Evolutionary conservation across 1,139 yeast species (phyloP).

Genomic region (Diutina neorugosa): DNA sequence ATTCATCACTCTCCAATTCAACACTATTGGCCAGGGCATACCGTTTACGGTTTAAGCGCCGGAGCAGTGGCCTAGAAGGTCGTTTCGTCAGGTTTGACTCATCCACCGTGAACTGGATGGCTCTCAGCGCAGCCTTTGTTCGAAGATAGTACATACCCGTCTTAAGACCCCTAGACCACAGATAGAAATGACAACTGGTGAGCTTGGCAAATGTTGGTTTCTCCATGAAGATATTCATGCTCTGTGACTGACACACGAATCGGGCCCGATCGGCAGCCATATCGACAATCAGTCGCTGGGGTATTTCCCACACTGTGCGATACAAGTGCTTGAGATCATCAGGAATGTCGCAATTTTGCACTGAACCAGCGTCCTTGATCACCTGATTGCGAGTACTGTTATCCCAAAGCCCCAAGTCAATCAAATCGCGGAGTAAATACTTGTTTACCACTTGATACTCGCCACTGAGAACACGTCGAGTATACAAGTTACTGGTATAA

Average conservation of each 20-base stretch:
- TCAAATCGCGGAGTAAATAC: conserved; percentile 40
- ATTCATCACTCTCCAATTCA: not conserved
- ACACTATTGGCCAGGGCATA: not conserved
- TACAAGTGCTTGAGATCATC: conserved; percentile 38
- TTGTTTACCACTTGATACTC: conserved; percentile 52
- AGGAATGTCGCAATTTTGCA: conserved; percentile 41
- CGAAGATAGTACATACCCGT: conserved; percentile 55
- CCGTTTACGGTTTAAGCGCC: not conserved
- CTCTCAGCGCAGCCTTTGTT: conserved; percentile 53
- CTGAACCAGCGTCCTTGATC: conserved; percentile 41
- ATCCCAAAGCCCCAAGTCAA: conserved; percentile 44
- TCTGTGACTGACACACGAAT: conserved; percentile 48
- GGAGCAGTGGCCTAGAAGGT: not conserved
- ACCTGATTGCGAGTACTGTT: conserved; percentile 40
- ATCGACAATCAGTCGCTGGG: conserved; percentile 43
- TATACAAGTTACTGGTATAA: conserved; percentile 45
- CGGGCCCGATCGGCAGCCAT: conserved; percentile 55
- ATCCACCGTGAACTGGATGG: conserved; percentile 50
- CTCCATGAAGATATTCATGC: conserved; percentile 43
- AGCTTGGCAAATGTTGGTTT: conserved; percentile 47
- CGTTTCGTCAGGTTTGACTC: not conserved
- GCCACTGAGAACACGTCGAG: conserved; percentile 49
- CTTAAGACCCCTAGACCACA: conserved; percentile 35
- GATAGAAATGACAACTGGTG: conserved; percentile 14
- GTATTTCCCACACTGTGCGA: conserved; percentile 52